phyloP scores from a whole-genome alignment of 2,329 filamentous ascomycete genomes.

The Paramyrothecium sp. region DNA sequence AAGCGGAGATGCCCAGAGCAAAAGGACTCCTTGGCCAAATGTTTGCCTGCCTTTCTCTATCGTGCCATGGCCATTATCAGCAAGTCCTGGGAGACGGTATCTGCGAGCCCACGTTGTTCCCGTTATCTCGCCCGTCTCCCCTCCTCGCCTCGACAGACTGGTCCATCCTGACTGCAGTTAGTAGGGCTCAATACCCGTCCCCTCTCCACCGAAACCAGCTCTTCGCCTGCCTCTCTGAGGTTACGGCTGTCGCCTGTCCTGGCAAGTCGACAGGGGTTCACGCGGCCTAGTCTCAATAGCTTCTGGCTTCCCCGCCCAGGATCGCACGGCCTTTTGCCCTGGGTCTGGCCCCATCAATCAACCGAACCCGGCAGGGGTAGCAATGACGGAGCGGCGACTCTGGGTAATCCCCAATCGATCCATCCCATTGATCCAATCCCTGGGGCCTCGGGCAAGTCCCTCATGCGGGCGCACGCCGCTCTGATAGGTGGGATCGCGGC shows the following conservation, averaged over 20 bases:
- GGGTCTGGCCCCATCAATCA: constrained; percentile 1
- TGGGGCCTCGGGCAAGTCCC: constrained; percentile 16
- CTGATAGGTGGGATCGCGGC: constrained; percentile 23
- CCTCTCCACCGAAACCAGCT: not conserved
- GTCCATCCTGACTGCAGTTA: not conserved
- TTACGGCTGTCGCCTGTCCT: not conserved
- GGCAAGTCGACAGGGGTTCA: not conserved
- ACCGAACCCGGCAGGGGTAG: not conserved
- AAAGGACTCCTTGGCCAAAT: not conserved
- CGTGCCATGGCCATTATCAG: not conserved
- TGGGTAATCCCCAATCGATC: not conserved
- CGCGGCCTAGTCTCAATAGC: not conserved
- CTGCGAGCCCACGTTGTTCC: not conserved
- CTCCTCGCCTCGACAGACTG: too few relatives aligned
- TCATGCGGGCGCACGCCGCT: constrained; percentile 20
- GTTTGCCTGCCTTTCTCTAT: not conserved
- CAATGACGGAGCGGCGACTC: not conserved
- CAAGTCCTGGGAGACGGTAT: not conserved
- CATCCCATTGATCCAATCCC: not conserved
- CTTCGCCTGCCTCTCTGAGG: not conserved
- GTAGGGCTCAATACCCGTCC: not conserved
- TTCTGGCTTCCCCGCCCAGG: not conserved
- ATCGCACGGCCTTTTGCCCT: not conserved
- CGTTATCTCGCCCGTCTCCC: not conserved
- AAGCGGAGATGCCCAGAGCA: not conserved